Conservation (phyloP, 305 asterid species). For the Fraxinus latifolia region DNA sequence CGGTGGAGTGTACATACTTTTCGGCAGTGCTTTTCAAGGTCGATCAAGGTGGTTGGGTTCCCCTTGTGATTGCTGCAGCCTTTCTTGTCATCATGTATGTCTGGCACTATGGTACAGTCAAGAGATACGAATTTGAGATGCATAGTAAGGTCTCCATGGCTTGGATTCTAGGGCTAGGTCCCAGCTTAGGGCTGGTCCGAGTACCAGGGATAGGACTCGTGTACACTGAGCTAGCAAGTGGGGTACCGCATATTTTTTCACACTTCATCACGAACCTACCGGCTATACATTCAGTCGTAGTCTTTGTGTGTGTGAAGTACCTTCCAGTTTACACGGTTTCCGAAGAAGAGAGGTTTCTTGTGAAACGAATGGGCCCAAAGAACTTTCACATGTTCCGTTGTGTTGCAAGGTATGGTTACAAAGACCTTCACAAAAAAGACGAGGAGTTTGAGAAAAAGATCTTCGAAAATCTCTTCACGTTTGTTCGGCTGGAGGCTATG, state of each 20-base stretch:
- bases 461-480: constrained; percentile 60
- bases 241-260: constrained; percentile 89
- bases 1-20: constrained; percentile 36
- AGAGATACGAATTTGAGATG: constrained; percentile 94
- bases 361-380: constrained; percentile 88
- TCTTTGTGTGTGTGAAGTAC: constrained; percentile 84
- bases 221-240: constrained; percentile 93
- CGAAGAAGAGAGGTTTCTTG: constrained; percentile 77
- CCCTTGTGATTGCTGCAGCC: constrained; percentile 79
- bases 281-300: constrained; percentile 80
- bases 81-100: constrained; percentile 83
- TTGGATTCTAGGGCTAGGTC: constrained; percentile 95
- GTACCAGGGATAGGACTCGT: constrained; percentile 96
- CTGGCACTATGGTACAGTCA: constrained; percentile 85
- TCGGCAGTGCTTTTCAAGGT: constrained; percentile 83
- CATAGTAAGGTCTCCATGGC: constrained; percentile 94
- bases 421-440: constrained; percentile 83
- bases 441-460: constrained; percentile 86
- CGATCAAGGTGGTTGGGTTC: constrained; percentile 98
- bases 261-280: constrained; percentile 93
- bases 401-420: constrained; percentile 93
- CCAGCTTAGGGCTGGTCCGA: constrained; percentile 90
- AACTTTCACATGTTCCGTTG: constrained; percentile 89
- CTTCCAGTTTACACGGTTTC: constrained; percentile 96
- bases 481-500: constrained; percentile 83